Base-by-base conservation (phyloP, 108 stramenopile species). In the Aurantiochytrium sp. region DNA sequence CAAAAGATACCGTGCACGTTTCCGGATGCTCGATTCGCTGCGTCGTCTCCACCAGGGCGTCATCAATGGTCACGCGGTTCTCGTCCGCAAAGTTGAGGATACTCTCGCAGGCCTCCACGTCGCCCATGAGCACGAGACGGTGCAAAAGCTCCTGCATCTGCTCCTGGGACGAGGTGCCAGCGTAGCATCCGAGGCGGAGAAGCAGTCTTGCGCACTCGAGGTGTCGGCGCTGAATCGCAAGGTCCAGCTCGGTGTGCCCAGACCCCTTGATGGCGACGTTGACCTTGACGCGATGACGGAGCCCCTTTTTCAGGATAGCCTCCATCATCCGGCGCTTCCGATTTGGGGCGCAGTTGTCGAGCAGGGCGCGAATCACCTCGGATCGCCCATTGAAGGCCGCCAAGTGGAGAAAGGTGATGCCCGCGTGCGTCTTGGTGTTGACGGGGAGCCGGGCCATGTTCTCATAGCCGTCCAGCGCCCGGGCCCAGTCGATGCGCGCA, bases 21-120 rank as follows among this genome's bases (percentile, higher is more conserved):
- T 81, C 73, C 45, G 73, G 73, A 42, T 81, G 73, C 73, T 81
- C 73, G 6, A 81, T 81, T 12, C 73, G 39, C 45, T 81, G 73
- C 30, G 73, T 81, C 24, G 45, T 41, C 73, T 81, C 73, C 24
- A 81, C 73, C 6, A 81, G 73, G 45, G 73, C 45, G 45, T 81
- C 73, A 48, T 81, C 73, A 17, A 81, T 48, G 1, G 73, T 81
- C 6, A 81, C 30, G 6, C 73, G 39, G 2, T 81, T 81, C 45
- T 81, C 73, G 30, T 81, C 73, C 6, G 73, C 73, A 48, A 48
- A 81, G 30, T 81, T 81, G 17, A 81, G 73, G 45, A 81, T 81
- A 24, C 73, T 81, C 45, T 81, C 73, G 73, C 73, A 81, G n/a
- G 73, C 73, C 73, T 81, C 73, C n/a, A 81, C 73, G 30, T 81